These are phyloP conservation scores for Lojkania enalia DNA, from an alignment of 2,329 filamentous ascomycete species.

Conservation along the genomic window DNA sequence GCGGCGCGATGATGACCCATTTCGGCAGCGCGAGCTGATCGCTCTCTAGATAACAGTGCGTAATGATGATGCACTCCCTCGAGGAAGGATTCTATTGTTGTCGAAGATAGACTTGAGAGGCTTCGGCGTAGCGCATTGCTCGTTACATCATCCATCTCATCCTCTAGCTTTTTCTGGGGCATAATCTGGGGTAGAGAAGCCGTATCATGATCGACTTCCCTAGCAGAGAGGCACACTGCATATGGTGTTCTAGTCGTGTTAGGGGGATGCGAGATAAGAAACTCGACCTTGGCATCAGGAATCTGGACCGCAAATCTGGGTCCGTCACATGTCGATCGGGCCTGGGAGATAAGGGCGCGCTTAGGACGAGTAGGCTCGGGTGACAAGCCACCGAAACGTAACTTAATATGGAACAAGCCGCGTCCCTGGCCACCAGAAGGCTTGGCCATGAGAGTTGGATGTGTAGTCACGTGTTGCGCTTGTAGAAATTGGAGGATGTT, in stretches of 20 bases:
- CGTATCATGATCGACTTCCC: not conserved
- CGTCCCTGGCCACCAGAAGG: not conserved
- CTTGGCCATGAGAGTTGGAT: not conserved
- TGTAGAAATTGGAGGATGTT: too few species aligned
- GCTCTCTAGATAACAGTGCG: too few species aligned
- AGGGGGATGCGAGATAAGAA: constrained; percentile 2
- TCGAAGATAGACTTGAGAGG: too few species aligned
- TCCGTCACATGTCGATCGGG: not conserved
- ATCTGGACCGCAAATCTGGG: not conserved
- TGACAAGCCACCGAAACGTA: not conserved
- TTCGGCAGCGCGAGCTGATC: too few species aligned
- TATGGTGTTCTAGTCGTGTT: not conserved
- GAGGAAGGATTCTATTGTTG: too few species aligned
- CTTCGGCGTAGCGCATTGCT: too few species aligned
- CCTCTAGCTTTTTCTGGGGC: too few species aligned
- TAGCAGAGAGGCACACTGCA: not conserved
- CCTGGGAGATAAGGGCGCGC: not conserved
- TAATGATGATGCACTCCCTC: too few species aligned
- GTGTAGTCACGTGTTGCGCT: too few species aligned
- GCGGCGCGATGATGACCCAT: too few species aligned
- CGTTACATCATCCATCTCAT: too few species aligned
- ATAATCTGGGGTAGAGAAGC: not conserved
- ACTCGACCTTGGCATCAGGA: not conserved
- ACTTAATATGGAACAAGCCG: not conserved
- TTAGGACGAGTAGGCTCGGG: too few species aligned